Base-by-base conservation (phyloP, 495 filamentous ascomycete species). In the Barbatosphaeria neglecta region DNA sequence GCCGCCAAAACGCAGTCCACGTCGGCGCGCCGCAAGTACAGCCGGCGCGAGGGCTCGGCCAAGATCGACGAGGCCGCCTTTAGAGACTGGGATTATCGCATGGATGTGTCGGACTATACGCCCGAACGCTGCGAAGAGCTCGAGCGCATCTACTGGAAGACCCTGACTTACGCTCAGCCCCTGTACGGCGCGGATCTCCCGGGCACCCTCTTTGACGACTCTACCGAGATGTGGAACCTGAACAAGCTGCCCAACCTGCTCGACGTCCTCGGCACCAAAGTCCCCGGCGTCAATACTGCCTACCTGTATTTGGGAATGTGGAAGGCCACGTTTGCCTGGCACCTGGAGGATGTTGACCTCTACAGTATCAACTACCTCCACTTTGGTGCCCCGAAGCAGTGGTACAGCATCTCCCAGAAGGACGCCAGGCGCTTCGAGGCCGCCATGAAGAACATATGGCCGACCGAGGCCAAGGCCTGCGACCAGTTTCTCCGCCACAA, bases 281-380 rank as follows among this genome's bases (percentile, higher is more conserved):
- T 98, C 0, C 92, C 92, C 11, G 92, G 92, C 48, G 92, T 98
- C 50, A 98, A 98, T 58, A 97, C 93, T 4, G 90, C 92, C n/a
- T 98, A 98, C 62, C 74, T 98, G 10, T 98, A 98, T 51, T 71
- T 97, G 37, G 92, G 92, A 17, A 97, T 97, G 93, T 98, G 92
- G 92, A 98, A 96, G 58, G 92, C 92, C 17, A 96, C 92, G 2
- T 98, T 98, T 60, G 90, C 92, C 9, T 98, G 92, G 92, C 92
- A 98, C 76, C 69, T 98, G 33, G 92, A 98, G 58, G 92, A 98
- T 67, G 89, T 98, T 45, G 92, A 98, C 67, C 77, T 98, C 2
- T 97, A 97, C 75, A 96, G 90, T 66, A 98, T 98, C 72, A 98
- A 98, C 68, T 98, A 95, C 62, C 89, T 98, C 49, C 92, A 98